Base-by-base conservation (phyloP, 2,329 filamentous ascomycete genomes). In the Diaporthe australafricana region DNA sequence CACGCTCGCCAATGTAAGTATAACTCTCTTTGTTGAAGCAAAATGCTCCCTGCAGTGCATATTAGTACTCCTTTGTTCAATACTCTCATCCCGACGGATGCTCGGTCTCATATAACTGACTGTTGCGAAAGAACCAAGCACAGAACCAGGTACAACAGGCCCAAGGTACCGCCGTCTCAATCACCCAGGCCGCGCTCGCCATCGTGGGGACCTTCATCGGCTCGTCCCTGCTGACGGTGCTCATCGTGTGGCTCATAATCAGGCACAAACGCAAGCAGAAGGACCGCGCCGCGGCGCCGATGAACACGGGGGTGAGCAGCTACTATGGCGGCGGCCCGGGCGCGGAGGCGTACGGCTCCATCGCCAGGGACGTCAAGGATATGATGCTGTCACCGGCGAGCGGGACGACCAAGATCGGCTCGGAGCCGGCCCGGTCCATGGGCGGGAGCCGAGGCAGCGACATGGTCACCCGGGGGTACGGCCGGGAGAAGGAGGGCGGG, bases 191-290 rank as follows among this genome's bases (percentile, higher is more conserved):
- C 0, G 83, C 83, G 0, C 72, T 85, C 6, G 83, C 82, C 12
- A 81, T 86, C 22, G 81, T 84, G 5, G 83, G 81, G 17, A 82
- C 81, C 60, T 81, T 85, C 42, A 77, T 85, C 63, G 84, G 81
- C n/a, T 82, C 82, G 3, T 80, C 82, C 1, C 75, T 86, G 25
- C 76, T 85, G 40, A 83, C 81, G 0, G 80, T 84, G 5, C 63
- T 81, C 3, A 77, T 78, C 32, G 77, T 84, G 32, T 72, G 79
- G 14, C 79, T 81, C 42, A 77, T 76, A 68, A 71, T 77, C 47
- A 73, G 75, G 52, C 76, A 76, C 38, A 77, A 77, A 70, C 71
- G 73, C 16, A 73, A 68, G 47, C 74, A 72, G 60, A 52, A 65
- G 17, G 27, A 67, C 16, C 70, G 63, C n/a, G 35, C 38, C n/a